A percentile compares a stretch with the other conserved stretches of the same genome.
Conservation (phyloP, 441 rosid genomes). For the Adansonia grandidieri region DNA sequence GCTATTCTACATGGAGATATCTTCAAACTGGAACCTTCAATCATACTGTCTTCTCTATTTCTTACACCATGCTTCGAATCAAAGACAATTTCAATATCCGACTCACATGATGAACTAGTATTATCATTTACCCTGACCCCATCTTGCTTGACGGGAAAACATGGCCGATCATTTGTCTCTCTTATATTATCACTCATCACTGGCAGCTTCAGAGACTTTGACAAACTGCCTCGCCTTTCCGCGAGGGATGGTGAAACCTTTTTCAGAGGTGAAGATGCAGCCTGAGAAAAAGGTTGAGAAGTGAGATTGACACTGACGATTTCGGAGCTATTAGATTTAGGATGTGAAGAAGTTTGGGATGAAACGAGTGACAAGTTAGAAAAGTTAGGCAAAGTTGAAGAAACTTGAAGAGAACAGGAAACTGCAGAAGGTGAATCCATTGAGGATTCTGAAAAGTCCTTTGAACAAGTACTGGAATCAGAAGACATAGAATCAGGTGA, state of each 20-base stretch:
- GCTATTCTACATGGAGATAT: slow-evolving; percentile 41
- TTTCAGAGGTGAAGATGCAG: slow-evolving; percentile 43
- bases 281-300: slow-evolving; percentile 39
- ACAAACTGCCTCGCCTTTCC: slow-evolving; percentile 77
- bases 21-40: slow-evolving; percentile 38
- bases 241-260: slow-evolving; percentile 73
- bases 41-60: slow-evolving; percentile 41
- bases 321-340: slow-evolving; percentile 38
- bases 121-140: slow-evolving; percentile 33
- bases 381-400: slow-evolving; percentile 65
- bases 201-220: slow-evolving; percentile 75
- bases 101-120: slow-evolving; percentile 44
- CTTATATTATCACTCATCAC: slow-evolving; percentile 49
- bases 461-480: slow-evolving; percentile 64
- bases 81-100: slow-evolving; percentile 59
- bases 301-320: slow-evolving; percentile 38
- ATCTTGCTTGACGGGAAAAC: slow-evolving; percentile 40
- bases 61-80: slow-evolving; percentile 48
- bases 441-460: slow-evolving; percentile 59
- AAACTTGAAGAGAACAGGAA: slow-evolving; percentile 52
- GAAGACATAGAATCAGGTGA: slow-evolving; percentile 76
- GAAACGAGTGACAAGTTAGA: slow-evolving; percentile 61
- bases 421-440: slow-evolving; percentile 66
- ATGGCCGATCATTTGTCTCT: slow-evolving; percentile 33
- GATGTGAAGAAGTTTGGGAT: slow-evolving; percentile 45